Evolutionary conservation across 2,329 filamentous ascomycete species (phyloP).

Genomic region (Stemphylium beticola): DNA sequence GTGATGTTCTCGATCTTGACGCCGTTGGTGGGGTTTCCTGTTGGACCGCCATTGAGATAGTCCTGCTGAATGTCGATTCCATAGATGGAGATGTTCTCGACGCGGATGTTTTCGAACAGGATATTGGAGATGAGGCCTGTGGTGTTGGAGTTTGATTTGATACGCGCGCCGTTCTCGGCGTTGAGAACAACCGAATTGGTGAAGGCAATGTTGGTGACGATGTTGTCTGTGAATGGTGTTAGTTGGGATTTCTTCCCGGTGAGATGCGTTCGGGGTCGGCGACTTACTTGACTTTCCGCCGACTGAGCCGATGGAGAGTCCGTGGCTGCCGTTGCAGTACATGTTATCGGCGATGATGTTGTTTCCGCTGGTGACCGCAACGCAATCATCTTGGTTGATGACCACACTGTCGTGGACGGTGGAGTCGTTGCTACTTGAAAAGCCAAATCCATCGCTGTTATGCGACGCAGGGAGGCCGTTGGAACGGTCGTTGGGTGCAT

Average conservation of each 20-base stretch:
- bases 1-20: constrained; percentile 53
- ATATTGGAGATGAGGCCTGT: constrained; percentile 50
- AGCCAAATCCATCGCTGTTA: constrained; percentile 64
- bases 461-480: constrained; percentile 33
- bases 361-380: constrained; percentile 62
- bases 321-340: constrained; percentile 59
- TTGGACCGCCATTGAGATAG: constrained; percentile 54
- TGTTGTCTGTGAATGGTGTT: constrained; percentile 33
- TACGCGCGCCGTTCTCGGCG: constrained; percentile 61
- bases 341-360: constrained; percentile 41
- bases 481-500: constrained; percentile 39
- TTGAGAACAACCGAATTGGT: constrained; percentile 55
- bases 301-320: constrained; percentile 63
- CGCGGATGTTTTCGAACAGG: constrained; percentile 24
- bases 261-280: too few relatives aligned
- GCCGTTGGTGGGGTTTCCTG: constrained; percentile 53
- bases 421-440: constrained; percentile 53
- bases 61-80: constrained; percentile 59
- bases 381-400: constrained; percentile 65
- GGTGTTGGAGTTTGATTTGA: constrained; percentile 60
- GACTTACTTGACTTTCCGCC: constrained; percentile 43
- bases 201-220: constrained; percentile 51
- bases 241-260: too few relatives aligned
- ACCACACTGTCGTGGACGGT: constrained; percentile 54
- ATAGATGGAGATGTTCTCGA: constrained; percentile 53